Percentiles rank a stretch among this genome's conserved stretches.
These are phyloP conservation scores for Geranium rotundifolium DNA, from an alignment of 345 rosid genomes.

Conservation along the genomic window DNA sequence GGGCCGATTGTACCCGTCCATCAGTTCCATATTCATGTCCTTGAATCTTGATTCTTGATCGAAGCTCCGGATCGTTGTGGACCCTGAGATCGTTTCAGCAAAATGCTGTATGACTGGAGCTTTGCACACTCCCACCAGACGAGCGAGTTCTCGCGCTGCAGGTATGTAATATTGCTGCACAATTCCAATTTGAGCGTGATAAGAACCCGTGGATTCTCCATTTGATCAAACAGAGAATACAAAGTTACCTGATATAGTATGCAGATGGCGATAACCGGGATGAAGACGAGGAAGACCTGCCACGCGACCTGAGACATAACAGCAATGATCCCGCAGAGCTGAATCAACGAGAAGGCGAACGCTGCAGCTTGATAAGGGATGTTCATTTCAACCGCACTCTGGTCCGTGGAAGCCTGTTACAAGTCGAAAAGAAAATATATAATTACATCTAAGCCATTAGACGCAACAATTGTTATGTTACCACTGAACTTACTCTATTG, in stretches of 20 bases:
- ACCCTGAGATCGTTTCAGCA: constrained; percentile 70
- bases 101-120: constrained; percentile 82
- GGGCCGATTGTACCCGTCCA: constrained; percentile 60
- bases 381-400: constrained; percentile 45
- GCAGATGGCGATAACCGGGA: constrained; percentile 51
- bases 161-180: constrained; percentile 62
- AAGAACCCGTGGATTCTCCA: no score
- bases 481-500: constrained; percentile 36
- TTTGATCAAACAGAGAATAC: no score
- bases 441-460: no score
- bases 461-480: not conserved
- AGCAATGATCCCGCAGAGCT: constrained; percentile 51
- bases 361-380: constrained; percentile 36
- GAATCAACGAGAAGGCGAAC: constrained; percentile 41
- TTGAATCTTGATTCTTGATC: constrained; percentile 61
- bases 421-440: not conserved
- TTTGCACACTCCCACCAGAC: constrained; percentile 68
- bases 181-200: not conserved
- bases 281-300: constrained; percentile 61
- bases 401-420: constrained; percentile 74
- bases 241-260: constrained; percentile 63
- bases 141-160: constrained; percentile 60
- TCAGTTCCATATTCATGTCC: constrained; percentile 43
- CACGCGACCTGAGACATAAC: constrained; percentile 81
- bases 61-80: constrained; percentile 73